Conservation (phyloP, 306 rosid genomes). For the Cucurbita pepo region DNA sequence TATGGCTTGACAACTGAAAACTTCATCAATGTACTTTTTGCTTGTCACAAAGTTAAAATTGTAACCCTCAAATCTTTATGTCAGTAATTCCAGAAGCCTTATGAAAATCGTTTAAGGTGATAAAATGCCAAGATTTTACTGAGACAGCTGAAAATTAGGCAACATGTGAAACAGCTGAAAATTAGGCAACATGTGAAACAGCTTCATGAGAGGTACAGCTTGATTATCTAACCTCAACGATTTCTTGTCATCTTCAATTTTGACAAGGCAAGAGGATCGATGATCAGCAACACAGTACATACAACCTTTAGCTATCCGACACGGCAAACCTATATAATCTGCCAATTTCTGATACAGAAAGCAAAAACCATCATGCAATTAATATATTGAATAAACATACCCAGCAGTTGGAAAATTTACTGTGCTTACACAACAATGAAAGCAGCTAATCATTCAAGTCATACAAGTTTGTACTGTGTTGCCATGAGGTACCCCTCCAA, state of each 20-base stretch:
- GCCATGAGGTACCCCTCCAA: not conserved
- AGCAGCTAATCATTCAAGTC: not conserved
- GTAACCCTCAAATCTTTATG: not conserved
- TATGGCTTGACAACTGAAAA: not conserved
- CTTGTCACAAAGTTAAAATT: not conserved
- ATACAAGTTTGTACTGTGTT: not conserved
- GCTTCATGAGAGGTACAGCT: not conserved
- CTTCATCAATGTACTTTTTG: not conserved
- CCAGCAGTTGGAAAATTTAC: not conserved
- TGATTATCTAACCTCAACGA: constrained; percentile 38
- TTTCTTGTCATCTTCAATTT: constrained; percentile 55
- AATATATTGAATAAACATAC: not conserved
- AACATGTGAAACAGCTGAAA: not conserved
- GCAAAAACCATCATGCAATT: not conserved
- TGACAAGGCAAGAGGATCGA: constrained; percentile 86
- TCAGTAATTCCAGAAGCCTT: not conserved
- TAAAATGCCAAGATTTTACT: not conserved
- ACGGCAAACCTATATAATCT: constrained; percentile 88
- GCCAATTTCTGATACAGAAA: constrained; percentile 65
- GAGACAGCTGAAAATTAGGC: not conserved
- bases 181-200: not conserved
- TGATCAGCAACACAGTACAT: constrained; percentile 89
- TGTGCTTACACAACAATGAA: not conserved
- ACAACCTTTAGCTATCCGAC: constrained; percentile 96
- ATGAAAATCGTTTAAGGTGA: not conserved